Evolutionary conservation across 345 rosid species (phyloP).

Genomic region (Eucalyptus brandiana): DNA sequence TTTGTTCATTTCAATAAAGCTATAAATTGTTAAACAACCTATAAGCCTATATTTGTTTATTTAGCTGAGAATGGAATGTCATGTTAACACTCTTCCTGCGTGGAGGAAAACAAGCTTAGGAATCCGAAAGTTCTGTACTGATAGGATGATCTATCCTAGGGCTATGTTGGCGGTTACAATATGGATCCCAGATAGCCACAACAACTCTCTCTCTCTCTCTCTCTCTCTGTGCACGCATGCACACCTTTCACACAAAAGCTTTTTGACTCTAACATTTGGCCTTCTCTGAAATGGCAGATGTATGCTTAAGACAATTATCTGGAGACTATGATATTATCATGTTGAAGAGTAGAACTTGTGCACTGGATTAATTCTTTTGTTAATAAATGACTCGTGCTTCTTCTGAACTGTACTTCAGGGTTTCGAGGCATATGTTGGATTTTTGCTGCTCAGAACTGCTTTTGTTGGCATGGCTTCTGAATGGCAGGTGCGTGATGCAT

Average conservation of each 20-base stretch:
- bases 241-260: neutral
- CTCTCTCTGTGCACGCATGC: fast-evolving
- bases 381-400: neutral
- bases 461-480: constrained; percentile 60
- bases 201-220: neutral
- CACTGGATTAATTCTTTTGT: neutral
- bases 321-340: neutral
- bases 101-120: neutral
- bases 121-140: neutral
- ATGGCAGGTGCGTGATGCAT: constrained; percentile 63
- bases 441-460: constrained; percentile 72
- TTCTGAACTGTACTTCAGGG: constrained; percentile 34
- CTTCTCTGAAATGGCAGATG: neutral
- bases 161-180: neutral
- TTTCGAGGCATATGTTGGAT: constrained; percentile 89
- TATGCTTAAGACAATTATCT: neutral
- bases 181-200: neutral
- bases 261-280: neutral
- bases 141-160: neutral
- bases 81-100: neutral
- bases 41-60: neutral
- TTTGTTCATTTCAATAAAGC: neutral
- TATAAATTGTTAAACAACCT: neutral
- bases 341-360: neutral
- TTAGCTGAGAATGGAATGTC: neutral